Evolutionary conservation across 2,329 filamentous ascomycete species (phyloP).

Genomic region (Hymenoscyphus infarciens): DNA sequence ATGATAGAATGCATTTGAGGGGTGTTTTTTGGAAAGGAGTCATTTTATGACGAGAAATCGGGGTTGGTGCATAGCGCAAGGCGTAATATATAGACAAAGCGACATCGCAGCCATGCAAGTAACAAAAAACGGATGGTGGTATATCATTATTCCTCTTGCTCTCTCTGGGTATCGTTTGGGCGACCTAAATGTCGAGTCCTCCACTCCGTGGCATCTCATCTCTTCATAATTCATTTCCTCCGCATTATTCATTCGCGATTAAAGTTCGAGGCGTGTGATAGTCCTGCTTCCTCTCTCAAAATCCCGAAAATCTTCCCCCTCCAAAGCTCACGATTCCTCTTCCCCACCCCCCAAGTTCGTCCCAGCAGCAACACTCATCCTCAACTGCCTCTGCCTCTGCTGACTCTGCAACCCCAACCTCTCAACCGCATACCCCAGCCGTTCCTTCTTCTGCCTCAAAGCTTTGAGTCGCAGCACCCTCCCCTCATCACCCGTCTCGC

Average conservation of each 20-base stretch:
- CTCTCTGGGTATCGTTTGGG: neutral
- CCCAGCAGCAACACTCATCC: conserved; percentile 65
- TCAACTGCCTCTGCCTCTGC: conserved; percentile 65
- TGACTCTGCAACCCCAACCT: conserved; percentile 63
- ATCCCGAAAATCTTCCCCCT: too few species aligned
- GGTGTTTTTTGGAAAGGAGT: conserved; percentile 20
- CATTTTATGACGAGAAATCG: conserved; percentile 3
- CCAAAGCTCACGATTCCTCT: neutral
- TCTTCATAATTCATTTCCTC: neutral
- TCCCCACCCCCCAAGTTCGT: conserved; percentile 4
- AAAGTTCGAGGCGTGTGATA: neutral
- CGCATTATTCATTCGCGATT: neutral
- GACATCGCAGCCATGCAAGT: neutral
- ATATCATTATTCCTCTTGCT: neutral
- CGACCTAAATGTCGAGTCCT: neutral
- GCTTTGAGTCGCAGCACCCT: conserved; percentile 50
- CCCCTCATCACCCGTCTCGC: conserved; percentile 22
- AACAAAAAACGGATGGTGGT: too few species aligned
- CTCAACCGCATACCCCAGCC: conserved; percentile 67
- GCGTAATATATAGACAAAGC: neutral
- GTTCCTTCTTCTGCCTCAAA: conserved; percentile 65
- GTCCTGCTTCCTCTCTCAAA: too few species aligned
- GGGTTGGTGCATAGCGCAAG: conserved; percentile 14
- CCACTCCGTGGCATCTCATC: neutral
- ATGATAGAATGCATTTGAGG: conserved; percentile 7